Conservation (phyloP, 768 basidiomycete genomes). For the Glaciozyma martinii region DNA sequence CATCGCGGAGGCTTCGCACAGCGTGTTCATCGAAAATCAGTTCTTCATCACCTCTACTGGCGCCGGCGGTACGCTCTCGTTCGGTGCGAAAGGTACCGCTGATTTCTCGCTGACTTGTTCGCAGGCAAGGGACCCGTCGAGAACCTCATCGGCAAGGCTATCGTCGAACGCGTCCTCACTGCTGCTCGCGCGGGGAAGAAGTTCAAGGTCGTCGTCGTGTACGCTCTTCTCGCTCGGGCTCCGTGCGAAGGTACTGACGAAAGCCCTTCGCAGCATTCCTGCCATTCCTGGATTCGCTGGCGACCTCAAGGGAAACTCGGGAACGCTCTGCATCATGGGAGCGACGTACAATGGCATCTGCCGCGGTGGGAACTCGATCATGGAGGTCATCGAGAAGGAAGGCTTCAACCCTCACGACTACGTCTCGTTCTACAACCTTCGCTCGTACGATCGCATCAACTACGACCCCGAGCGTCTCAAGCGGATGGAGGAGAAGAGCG, state of each 20-base stretch:
- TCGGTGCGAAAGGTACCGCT: no score
- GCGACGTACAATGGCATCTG: constrained; percentile 50
- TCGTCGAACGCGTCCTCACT: constrained; percentile 74
- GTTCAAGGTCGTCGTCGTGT: constrained; percentile 55
- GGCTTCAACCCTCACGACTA: constrained; percentile 48
- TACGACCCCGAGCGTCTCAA: constrained; percentile 47
- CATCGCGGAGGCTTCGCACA: constrained; percentile 76
- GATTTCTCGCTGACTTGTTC: no score
- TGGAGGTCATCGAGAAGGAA: constrained; percentile 16
- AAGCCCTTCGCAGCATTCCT: constrained; percentile 24
- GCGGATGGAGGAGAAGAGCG: constrained; percentile 62
- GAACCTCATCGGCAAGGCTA: constrained; percentile 73
- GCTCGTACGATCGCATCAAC: constrained; percentile 63
- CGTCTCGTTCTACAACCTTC: constrained; percentile 84
- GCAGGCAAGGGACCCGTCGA: constrained; percentile 50
- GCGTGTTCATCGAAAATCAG: constrained; percentile 68
- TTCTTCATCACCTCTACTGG: constrained; percentile 34
- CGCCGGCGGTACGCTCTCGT: no score
- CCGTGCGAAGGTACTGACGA: constrained; percentile 48
- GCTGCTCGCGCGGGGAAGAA: constrained; percentile 48
- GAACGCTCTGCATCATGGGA: constrained; percentile 32
- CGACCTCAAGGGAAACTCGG: constrained; percentile 32
- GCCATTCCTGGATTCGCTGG: neutral
- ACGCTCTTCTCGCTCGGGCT: constrained; percentile 50
- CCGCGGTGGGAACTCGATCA: constrained; percentile 66